Evolutionary conservation across 306 rosid genomes (phyloP), one percentile per base, ranked within the genome.

Genomic region (Pueraria montana): DNA sequence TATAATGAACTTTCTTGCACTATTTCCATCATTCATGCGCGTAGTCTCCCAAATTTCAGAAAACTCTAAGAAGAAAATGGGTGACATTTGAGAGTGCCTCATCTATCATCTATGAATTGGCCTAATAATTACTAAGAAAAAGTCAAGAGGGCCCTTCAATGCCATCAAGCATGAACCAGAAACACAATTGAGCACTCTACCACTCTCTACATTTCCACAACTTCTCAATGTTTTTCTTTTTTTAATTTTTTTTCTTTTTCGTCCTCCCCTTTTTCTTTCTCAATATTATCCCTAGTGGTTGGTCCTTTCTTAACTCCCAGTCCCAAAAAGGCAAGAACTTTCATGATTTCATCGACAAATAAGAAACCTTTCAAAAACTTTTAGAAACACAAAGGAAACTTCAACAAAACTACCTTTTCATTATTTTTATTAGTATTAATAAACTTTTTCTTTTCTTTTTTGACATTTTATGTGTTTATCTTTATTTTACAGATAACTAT

Each of bases 121-220:
- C 24, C 59, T 43, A 45, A n/a, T 23, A 23, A 70, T 70, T 14
- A 36, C 16, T 32, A 67, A 17, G 6, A 71, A 72, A 46, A 27
- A 38, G 38, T 12, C 0, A 38, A 20, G 26, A 40, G 74, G 74
- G 55, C 30, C 55, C 32, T 42, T 69, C 12, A 21, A 21, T 52
- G 10, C 53, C 55, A 43, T 43, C 55, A 69, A 69, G 11, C 34
- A 69, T 13, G 5, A 69, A 69, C n/a, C 4, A 1, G n/a, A 40
- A 43, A 69, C 55, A 68, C 74, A 68, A 68, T 68, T 69, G 38
- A 69, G 36, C 69, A 66, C 49, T 66, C 27, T n/a, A 14, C 2
- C 8, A 49, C 55, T 49, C 6, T 43, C 2, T 0, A 8, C 16
- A 7, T 42, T 69, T 69, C 9, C 55, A 68, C 52, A 40, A 11